Percentiles rank a stretch among this genome's conserved stretches.
These are phyloP conservation scores for Luffa aegyptiaca DNA, from an alignment of 306 rosid species.

Conservation along the genomic window DNA sequence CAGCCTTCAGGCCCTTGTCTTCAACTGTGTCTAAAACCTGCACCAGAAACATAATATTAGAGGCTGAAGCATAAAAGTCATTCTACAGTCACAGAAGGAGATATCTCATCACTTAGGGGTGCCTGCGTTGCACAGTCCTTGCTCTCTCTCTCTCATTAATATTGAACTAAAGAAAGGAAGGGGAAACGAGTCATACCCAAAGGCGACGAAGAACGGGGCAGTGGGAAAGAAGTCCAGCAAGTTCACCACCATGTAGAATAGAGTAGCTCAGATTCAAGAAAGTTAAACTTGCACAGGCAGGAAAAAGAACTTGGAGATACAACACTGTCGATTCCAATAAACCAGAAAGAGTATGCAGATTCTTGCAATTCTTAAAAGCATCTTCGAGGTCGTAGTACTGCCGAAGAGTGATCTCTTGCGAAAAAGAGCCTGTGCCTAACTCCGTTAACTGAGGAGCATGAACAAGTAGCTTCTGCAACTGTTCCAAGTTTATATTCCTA, in stretches of 20 bases:
- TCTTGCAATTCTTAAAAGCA: conserved; percentile 50
- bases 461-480: conserved; percentile 44
- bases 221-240: conserved; percentile 52
- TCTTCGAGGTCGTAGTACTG: conserved; percentile 49
- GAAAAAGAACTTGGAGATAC: conserved; percentile 54
- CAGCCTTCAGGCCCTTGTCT: conserved; percentile 79
- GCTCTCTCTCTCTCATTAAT: not conserved
- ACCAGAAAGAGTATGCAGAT: conserved; percentile 63
- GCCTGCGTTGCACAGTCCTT: not conserved
- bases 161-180: not conserved
- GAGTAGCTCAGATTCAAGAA: conserved; percentile 75
- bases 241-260: conserved; percentile 38
- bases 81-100: not conserved
- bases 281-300: conserved; percentile 50
- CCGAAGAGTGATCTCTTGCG: conserved; percentile 39
- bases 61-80: not conserved
- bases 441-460: conserved; percentile 51
- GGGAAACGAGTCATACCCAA: conserved; percentile 40
- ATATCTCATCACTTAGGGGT: not conserved
- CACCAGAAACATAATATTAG: conserved; percentile 14
- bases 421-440: conserved; percentile 66
- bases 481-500: conserved; percentile 45
- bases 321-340: conserved; percentile 45
- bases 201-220: conserved; percentile 58
- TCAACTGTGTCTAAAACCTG: conserved; percentile 77